Base-by-base conservation (phyloP, 768 basidiomycete species). In the Leccinum incarnatum region DNA sequence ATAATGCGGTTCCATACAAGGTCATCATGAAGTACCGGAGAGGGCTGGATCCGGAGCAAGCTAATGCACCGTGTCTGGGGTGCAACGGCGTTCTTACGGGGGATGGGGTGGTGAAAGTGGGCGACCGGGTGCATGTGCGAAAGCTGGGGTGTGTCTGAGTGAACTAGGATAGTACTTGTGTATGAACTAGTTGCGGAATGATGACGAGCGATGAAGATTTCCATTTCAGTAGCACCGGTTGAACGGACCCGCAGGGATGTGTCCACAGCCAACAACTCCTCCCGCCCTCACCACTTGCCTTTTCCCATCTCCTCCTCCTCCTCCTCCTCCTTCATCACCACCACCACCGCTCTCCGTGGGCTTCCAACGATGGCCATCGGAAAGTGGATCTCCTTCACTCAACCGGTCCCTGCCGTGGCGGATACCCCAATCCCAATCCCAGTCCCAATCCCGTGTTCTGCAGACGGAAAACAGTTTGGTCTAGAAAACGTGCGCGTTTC, bases 391-490 rank as follows among this genome's bases (percentile, higher is more conserved):
- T 59, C 72, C 27, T 80, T 80, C 60, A 57, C 72, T 10, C 72
- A 72, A 29, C 64, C 67, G 1, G 56, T 56, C 11, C 21, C 69
- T 60, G 23, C 56, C 59, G 19, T 54, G 30, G 32, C 53, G 64
- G 77, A 77, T 57, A 30, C 62, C 3, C 54, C 67, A 3, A 55
- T 68, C 51, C 68, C 74, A 6, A 59, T 66, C 47, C 70, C 76
- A 55, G 63, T 74, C 37, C 75, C 77, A 40, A 66, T 77, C 60
- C 77, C 79, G 51, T 78, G 83, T 15, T 62, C 67, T 30, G 84
- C 91, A 57, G 89, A 91, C 74, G 83, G 82, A 58, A 93, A 94
- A 80, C 88, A 86, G 70, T 96, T 95, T 79, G 96, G 96, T n/a
- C 79, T 97, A 54, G 96, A 97, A 80, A 98, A 98, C 74, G 94